Evolutionary conservation across 1,284 basidiomycete species (phyloP).

Genomic region (Boletus smithii): DNA sequence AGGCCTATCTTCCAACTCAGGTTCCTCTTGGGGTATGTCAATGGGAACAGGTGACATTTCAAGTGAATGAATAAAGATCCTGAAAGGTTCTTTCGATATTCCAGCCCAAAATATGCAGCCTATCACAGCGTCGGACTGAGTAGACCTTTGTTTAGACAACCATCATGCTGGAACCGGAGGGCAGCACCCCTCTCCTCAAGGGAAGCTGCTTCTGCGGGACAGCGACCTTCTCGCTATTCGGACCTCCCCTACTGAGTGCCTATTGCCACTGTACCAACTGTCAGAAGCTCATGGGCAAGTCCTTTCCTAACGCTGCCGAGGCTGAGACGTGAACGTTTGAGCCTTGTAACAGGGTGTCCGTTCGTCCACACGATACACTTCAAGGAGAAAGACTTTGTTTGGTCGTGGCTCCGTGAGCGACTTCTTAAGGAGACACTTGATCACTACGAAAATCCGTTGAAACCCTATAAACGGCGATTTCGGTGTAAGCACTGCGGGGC

Average conservation of each 20-base stretch:
- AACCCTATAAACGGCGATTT: conserved; percentile 55
- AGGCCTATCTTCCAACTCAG: no score
- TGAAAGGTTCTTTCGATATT: no score
- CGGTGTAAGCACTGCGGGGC: conserved; percentile 59
- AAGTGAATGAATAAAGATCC: no score
- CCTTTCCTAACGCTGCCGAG: not conserved
- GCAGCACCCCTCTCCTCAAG: conserved; percentile 16
- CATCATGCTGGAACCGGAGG: conserved; percentile 17
- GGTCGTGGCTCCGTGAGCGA: conserved; percentile 42
- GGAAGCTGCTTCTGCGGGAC: conserved; percentile 56
- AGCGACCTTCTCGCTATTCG: conserved; percentile 44
- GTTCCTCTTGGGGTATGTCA: no score
- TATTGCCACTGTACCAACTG: conserved; percentile 67
- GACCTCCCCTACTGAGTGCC: conserved; percentile 49
- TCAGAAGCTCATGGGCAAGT: conserved; percentile 52
- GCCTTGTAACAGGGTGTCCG: conserved; percentile 44
- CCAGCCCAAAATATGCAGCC: no score
- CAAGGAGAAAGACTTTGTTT: conserved; percentile 44
- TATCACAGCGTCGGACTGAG: no score
- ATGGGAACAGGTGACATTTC: no score
- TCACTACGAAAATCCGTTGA: conserved; percentile 42
- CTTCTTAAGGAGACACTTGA: conserved; percentile 40
- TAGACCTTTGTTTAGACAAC: no score
- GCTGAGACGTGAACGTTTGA: not conserved
- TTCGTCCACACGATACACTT: conserved; percentile 63